A percentile compares a stretch with the other conserved stretches of the same genome.
phyloP scores from a whole-genome alignment of 805 yeast species.

The Yarrowia sp. region DNA sequence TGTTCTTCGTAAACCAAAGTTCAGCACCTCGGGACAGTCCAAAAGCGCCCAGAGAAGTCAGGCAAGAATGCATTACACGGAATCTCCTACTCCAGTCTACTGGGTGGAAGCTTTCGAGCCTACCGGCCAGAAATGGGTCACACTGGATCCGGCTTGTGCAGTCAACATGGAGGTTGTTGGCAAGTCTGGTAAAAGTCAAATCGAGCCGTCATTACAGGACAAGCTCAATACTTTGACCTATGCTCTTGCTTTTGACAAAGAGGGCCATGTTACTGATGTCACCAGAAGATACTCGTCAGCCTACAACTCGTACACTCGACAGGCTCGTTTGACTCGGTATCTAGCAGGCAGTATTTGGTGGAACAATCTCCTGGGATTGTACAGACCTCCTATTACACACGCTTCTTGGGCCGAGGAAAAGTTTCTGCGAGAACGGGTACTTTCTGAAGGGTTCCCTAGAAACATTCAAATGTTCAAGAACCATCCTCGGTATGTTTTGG shows the following conservation, averaged over 20 bases:
- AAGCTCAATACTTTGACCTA: slow-evolving; percentile 60
- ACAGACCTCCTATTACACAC: slow-evolving; percentile 33
- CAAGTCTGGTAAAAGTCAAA: slow-evolving; percentile 47
- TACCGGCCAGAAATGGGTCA: slow-evolving; percentile 68
- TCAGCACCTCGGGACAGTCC: not conserved
- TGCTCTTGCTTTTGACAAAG: slow-evolving; percentile 69
- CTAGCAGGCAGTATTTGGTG: slow-evolving; percentile 62
- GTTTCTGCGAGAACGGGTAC: slow-evolving; percentile 52
- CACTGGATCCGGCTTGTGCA: slow-evolving; percentile 75
- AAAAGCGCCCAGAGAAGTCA: slow-evolving; percentile 13
- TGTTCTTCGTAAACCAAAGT: slow-evolving; percentile 3
- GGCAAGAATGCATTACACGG: not conserved
- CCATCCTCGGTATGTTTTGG: slow-evolving; percentile 83
- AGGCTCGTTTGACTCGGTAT: slow-evolving; percentile 64
- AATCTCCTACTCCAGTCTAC: slow-evolving; percentile 59
- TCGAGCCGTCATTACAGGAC: slow-evolving; percentile 72
- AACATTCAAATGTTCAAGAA: slow-evolving; percentile 75
- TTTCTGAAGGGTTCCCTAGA: slow-evolving; percentile 83
- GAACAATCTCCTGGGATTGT: slow-evolving; percentile 42
- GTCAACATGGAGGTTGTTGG: slow-evolving; percentile 56
- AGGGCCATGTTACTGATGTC: slow-evolving; percentile 69
- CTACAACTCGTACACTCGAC: slow-evolving; percentile 71
- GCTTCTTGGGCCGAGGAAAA: slow-evolving; percentile 51
- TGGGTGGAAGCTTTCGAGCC: slow-evolving; percentile 96
- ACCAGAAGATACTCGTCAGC: slow-evolving; percentile 75